Evolutionary conservation across 192 early-diverging fungal species (phyloP), one percentile per base, ranked within the genome.

Genomic region (Lobosporangium transversale): DNA sequence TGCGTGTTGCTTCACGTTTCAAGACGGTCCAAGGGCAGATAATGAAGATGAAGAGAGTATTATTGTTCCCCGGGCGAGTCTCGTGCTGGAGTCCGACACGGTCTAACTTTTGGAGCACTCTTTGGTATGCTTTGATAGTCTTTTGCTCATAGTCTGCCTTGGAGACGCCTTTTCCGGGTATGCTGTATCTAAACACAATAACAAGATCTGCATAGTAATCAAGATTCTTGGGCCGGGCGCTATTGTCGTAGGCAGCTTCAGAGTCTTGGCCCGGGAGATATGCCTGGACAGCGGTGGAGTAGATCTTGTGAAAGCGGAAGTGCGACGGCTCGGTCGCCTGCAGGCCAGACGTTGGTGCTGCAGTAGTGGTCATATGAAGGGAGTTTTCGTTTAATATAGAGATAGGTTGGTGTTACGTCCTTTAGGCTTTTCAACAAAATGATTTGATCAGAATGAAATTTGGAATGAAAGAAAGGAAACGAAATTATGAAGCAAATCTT

Each of bases 1-100:
- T 62, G 2, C 63, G 53, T 20, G 66, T 63, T 50, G 78, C 62
- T 58, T 88, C 83, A 27, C 80, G 79, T 63, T 86, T 80, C 18
- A 89, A 68, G 49, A 81, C 68, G 10, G 53, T 48, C 70, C 81
- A 81, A n/a, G 88, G 84, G 63, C 92, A 92, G 51, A 82, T 67
- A 9, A 94, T 84, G 66, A 94, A 87, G 44, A 94, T 49, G 29
- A 92, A 83, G 27, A 94, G 54, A n/a, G 75, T 75, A 51, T 85
- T 63, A 58, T 79, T 64, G 61, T 76, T 62, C 59, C 89, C 81
- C 49, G 83, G 79, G 15, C 86, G 83, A 35, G 93, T 83, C 78
- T 90, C 86, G 33, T 87, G 85, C 23, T 79, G 68, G 21, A 95
- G 87, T 7, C 89, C 88, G 0, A 88, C 92, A 3, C 62, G 59